phyloP scores from a whole-genome alignment of 2,329 filamentous ascomycete species.

The Colletotrichum paranaense region DNA sequence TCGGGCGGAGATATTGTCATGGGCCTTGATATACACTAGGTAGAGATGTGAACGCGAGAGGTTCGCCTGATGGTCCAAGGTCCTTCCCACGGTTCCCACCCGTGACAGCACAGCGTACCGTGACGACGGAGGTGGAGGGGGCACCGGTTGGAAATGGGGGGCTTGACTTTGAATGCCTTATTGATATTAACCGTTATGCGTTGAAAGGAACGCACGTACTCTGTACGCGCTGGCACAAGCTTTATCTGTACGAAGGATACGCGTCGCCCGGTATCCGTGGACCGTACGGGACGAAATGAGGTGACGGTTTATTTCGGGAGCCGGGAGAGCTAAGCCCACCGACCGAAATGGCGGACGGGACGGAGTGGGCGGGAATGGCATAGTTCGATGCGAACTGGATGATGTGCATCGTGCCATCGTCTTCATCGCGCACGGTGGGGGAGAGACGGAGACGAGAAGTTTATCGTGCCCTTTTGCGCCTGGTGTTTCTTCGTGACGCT shows the following conservation, averaged over 20 bases:
- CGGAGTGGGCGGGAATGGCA: not conserved
- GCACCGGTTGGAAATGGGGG: constrained; percentile 3
- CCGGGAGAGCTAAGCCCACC: not conserved
- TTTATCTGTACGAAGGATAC: not conserved
- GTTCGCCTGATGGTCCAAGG: constrained; percentile 23
- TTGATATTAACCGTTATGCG: constrained; percentile 28
- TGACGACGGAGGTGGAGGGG: not conserved
- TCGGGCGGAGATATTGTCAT: constrained; percentile 21
- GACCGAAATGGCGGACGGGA: not conserved
- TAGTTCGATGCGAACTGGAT: not conserved
- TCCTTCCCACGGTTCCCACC: not conserved
- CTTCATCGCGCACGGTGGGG: not conserved
- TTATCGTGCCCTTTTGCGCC: not conserved
- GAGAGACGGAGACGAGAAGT: too few relatives aligned
- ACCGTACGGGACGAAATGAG: not conserved
- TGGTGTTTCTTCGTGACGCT: not conserved
- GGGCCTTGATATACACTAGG: constrained; percentile 3
- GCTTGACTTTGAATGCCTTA: constrained; percentile 14
- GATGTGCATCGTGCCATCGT: constrained; percentile 5
- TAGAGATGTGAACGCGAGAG: constrained; percentile 1
- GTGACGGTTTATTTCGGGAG: constrained; percentile 1
- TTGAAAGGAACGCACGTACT: not conserved
- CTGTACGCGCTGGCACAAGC: not conserved
- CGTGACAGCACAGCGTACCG: constrained; percentile 2
- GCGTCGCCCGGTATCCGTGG: not conserved